Base-by-base conservation (phyloP, 2,329 filamentous ascomycete species). In the Ceratocystis destructans region DNA sequence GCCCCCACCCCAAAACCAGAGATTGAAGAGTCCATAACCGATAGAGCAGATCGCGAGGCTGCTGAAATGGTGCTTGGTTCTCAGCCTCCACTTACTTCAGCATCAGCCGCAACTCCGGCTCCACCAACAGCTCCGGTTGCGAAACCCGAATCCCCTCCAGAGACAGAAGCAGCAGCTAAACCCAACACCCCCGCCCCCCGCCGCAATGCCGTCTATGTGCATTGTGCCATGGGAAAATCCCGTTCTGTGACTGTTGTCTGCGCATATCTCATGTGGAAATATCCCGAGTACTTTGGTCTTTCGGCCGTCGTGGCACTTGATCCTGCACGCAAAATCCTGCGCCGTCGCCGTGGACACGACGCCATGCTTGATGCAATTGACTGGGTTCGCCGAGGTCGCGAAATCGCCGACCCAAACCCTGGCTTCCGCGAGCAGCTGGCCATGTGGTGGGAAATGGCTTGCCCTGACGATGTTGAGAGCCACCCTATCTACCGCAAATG, bases 201-300 rank as follows among this genome's bases (percentile, higher is more conserved):
- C 15, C 65, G 65, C 15, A 68, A 67, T 25, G 80, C 76, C 15
- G 81, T 85, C 33, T 81, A 80, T 66, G 82, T 85, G 8, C 80
- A 82, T 77, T 96, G 94, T 80, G 93, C 91, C 25, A 96, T 96
- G 86, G 94, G 94, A 64, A 96, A 95, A 77, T 96, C 92, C 44
- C 89, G 94, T 68, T 97, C 93, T 61, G 89, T 93, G 70, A 87
- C 90, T 41, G 84, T 89, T 70, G 82, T 90, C 65, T 82, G 95
- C 67, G 93, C 94, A 69, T 97, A 92, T 75, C 79, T 97, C 63
- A 87, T 97, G 69, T 86, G 83, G 75, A 83, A 82, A 71, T 80
- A 84, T 70, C 82, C 83, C 4, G 74, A 79, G 45, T 79, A 79
- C 65, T 83, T 83, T 71, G 75, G 77, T 8, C 72, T 76, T 66